phyloP scores from a whole-genome alignment of 2,329 filamentous ascomycete genomes.

The Fusarium buharicum region DNA sequence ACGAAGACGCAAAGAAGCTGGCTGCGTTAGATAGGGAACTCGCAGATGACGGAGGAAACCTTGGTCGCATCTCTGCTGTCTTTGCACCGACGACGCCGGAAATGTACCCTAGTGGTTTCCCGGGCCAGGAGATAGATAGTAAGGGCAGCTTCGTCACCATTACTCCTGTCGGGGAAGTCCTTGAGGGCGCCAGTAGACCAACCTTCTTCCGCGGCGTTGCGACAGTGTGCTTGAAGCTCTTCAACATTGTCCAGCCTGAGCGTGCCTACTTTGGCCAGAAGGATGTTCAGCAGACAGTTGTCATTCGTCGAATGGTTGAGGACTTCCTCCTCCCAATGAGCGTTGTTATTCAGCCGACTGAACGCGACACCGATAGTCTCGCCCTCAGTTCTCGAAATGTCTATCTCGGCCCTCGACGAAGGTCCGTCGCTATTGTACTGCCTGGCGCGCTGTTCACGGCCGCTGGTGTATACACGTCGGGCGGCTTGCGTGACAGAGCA shows the following conservation, averaged over 20 bases:
- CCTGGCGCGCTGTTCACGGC: constrained; percentile 75
- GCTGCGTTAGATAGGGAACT: constrained; percentile 76
- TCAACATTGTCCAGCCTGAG: constrained; percentile 67
- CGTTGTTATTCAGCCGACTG: constrained; percentile 78
- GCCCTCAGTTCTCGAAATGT: constrained; percentile 95
- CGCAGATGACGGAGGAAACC: constrained; percentile 65
- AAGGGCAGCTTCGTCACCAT: constrained; percentile 92
- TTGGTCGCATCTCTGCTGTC: constrained; percentile 80
- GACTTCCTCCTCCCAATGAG: constrained; percentile 85
- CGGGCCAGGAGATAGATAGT: constrained; percentile 75
- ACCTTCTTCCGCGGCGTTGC: constrained; percentile 98
- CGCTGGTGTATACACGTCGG: constrained; percentile 70
- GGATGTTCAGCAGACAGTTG: constrained; percentile 94
- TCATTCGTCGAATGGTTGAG: constrained; percentile 85
- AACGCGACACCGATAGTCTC: constrained; percentile 81
- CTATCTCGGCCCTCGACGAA: constrained; percentile 82
- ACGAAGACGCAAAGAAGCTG: constrained; percentile 75
- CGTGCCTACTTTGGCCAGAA: constrained; percentile 95
- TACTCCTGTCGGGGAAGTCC: constrained; percentile 80
- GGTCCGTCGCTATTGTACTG: constrained; percentile 77
- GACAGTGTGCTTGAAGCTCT: constrained; percentile 89
- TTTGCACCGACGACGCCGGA: constrained; percentile 84
- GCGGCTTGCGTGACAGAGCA: constrained; percentile 62
- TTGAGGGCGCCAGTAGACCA: constrained; percentile 87
- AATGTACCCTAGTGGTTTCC: constrained; percentile 89